Percentiles rank a stretch among this genome's conserved stretches.
phyloP scores from a whole-genome alignment of 306 rosid species.

The Cicer judaicum region DNA sequence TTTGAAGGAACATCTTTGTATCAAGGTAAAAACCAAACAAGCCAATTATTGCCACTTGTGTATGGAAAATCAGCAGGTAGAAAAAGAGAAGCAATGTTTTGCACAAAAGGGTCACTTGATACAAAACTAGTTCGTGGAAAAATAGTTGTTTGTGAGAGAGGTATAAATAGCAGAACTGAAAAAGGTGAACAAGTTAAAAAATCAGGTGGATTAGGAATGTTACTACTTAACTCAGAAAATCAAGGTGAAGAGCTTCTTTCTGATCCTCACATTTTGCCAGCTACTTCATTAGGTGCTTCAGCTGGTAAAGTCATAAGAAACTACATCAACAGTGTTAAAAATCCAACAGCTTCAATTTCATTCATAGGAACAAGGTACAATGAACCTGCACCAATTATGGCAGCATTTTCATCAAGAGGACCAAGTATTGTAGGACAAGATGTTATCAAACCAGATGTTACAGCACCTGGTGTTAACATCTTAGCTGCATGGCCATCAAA shows the following conservation, averaged over 20 bases:
- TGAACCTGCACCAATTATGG: conserved; percentile 62
- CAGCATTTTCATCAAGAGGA: conserved; percentile 82
- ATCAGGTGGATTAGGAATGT: conserved; percentile 71
- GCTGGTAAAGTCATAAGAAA: conserved; percentile 51
- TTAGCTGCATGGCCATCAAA: conserved; percentile 78
- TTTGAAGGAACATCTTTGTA: conserved; percentile 71
- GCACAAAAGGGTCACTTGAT: conserved; percentile 54
- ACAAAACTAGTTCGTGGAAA: conserved; percentile 58
- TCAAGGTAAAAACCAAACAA: conserved; percentile 49
- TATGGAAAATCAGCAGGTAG: conserved; percentile 62
- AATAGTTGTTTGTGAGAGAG: conserved; percentile 70
- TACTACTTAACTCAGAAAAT: conserved; percentile 52
- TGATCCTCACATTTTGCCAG: conserved; percentile 70
- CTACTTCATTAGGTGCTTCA: conserved; percentile 65
- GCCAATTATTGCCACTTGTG: conserved; percentile 55
- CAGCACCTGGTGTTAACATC: conserved; percentile 86
- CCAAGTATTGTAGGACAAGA: conserved; percentile 57
- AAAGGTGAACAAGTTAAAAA: conserved; percentile 69
- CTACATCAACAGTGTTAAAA: conserved; percentile 38
- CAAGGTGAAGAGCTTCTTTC: conserved; percentile 75
- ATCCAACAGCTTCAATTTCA: conserved; percentile 56
- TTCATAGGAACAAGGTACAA: conserved; percentile 65
- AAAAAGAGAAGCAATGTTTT: conserved; percentile 48
- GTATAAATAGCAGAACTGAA: conserved; percentile 51
- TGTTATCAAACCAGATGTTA: conserved; percentile 74